These are phyloP conservation scores for Neofusicoccum laricinum DNA, from an alignment of 2,329 filamentous ascomycete genomes.

Conservation along the genomic window DNA sequence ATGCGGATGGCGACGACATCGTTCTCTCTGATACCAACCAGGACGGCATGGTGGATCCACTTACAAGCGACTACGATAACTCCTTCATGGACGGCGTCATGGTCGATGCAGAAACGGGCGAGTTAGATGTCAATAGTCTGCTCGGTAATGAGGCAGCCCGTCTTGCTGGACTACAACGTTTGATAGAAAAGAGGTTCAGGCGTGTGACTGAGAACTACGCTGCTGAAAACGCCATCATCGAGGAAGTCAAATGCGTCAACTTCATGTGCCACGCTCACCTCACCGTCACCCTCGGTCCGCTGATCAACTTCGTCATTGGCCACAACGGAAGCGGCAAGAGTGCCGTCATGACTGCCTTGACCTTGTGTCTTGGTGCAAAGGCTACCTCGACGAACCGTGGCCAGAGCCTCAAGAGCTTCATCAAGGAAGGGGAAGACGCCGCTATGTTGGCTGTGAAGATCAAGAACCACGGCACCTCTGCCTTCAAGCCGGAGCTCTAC, in stretches of 20 bases:
- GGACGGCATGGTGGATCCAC: not conserved
- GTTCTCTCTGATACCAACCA: not conserved
- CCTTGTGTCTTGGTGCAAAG: slow-evolving; percentile 91
- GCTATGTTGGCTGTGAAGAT: slow-evolving; percentile 61
- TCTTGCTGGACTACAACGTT: not conserved
- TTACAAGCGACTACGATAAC: not conserved
- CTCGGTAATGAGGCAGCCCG: not conserved
- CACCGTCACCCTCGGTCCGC: slow-evolving; percentile 78
- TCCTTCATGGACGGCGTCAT: not conserved
- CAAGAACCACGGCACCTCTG: slow-evolving; percentile 83
- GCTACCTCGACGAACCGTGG: slow-evolving; percentile 90
- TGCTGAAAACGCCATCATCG: slow-evolving; percentile 81
- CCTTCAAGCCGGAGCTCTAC: slow-evolving; percentile 79
- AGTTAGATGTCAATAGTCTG: not conserved
- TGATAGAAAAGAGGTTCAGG: slow-evolving; percentile 17
- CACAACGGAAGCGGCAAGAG: slow-evolving; percentile 98
- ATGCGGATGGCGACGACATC: not conserved
- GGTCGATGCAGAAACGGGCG: not conserved
- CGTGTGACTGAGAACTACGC: slow-evolving; percentile 57
- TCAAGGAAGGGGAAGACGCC: slow-evolving; percentile 65
- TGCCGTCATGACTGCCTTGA: slow-evolving; percentile 88
- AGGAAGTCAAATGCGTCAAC: slow-evolving; percentile 81
- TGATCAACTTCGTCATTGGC: slow-evolving; percentile 97
- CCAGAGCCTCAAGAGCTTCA: slow-evolving; percentile 80
- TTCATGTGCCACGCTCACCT: slow-evolving; percentile 95